phyloP scores from a whole-genome alignment of 108 stramenopile species.

The Hondaea fermentalgiana region DNA sequence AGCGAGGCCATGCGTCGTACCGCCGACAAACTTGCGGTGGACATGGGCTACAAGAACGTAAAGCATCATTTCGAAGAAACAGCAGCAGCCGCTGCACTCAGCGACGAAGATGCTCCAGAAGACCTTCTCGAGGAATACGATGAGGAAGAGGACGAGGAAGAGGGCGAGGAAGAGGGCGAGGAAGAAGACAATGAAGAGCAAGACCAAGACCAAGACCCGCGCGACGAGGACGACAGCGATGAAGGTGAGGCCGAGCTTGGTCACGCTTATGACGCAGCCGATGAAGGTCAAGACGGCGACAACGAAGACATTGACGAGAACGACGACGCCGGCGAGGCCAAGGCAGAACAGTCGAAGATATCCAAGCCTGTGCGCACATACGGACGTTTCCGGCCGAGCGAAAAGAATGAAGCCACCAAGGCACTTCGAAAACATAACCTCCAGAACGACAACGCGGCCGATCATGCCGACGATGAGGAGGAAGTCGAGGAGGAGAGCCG shows the following conservation, averaged over 20 bases:
- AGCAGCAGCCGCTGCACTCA: not conserved
- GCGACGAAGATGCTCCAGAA: not conserved
- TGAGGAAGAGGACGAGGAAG: not conserved
- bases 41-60: not conserved
- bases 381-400: not conserved
- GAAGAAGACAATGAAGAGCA: not conserved
- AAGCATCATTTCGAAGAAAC: not conserved
- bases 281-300: not conserved
- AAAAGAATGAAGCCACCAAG: not conserved
- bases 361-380: not conserved
- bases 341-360: not conserved
- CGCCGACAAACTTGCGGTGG: not conserved
- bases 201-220: not conserved
- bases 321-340: not conserved
- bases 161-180: not conserved
- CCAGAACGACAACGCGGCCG: not conserved
- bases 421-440: not conserved
- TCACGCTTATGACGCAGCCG: not conserved
- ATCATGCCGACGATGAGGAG: not conserved
- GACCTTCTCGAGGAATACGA: not conserved
- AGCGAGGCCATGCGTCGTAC: not conserved
- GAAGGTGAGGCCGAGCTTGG: not conserved
- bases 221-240: not conserved
- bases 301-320: not conserved
- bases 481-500: not conserved